A percentile compares a stretch with the other conserved stretches of the same genome.
Conservation (phyloP, 768 basidiomycete species). For the Leccinum truebloodii region DNA sequence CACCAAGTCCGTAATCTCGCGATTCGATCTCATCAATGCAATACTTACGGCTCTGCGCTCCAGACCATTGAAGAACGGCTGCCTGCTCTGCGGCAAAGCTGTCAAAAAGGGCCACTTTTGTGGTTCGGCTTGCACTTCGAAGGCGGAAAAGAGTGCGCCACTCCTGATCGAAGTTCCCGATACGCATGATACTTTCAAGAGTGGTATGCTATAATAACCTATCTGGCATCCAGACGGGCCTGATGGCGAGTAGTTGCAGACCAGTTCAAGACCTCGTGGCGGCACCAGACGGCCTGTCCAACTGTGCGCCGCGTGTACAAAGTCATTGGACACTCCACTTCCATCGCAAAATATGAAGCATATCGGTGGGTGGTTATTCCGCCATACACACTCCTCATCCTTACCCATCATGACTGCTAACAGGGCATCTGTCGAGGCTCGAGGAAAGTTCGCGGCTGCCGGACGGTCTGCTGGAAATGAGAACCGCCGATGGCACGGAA, state of each 20-base stretch:
- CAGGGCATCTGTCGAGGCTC: slow-evolving; percentile 57
- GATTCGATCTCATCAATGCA: slow-evolving; percentile 26
- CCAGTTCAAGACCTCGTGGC: slow-evolving; percentile 71
- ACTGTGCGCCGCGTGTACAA: slow-evolving; percentile 64
- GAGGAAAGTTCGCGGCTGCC: slow-evolving; percentile 54
- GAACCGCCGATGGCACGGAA: slow-evolving; percentile 77
- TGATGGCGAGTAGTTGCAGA: slow-evolving; percentile 48
- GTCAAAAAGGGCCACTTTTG: slow-evolving; percentile 69
- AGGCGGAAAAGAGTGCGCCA: slow-evolving; percentile 56
- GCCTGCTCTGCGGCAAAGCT: slow-evolving; percentile 59
- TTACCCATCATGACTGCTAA: slow-evolving; percentile 1
- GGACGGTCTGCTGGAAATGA: slow-evolving; percentile 68
- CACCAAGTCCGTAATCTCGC: slow-evolving; percentile 34
- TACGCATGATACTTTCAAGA: slow-evolving; percentile 63
- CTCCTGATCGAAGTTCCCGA: slow-evolving; percentile 59
- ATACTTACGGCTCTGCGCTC: slow-evolving; percentile 33
- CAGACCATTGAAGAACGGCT: slow-evolving; percentile 45
- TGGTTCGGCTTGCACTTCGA: slow-evolving; percentile 51
- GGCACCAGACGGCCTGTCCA: slow-evolving; percentile 59
- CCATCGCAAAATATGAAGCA: slow-evolving; percentile 56
- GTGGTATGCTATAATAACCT: slow-evolving; percentile 43
- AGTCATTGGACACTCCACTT: slow-evolving; percentile 50
- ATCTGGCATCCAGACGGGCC: background rate
- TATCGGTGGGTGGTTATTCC: slow-evolving; percentile 48
- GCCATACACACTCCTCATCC: background rate